Evolutionary conservation across 305 asterid genomes (phyloP), one percentile per base, ranked within the genome.

Genomic region (Fraxinus ornus): DNA sequence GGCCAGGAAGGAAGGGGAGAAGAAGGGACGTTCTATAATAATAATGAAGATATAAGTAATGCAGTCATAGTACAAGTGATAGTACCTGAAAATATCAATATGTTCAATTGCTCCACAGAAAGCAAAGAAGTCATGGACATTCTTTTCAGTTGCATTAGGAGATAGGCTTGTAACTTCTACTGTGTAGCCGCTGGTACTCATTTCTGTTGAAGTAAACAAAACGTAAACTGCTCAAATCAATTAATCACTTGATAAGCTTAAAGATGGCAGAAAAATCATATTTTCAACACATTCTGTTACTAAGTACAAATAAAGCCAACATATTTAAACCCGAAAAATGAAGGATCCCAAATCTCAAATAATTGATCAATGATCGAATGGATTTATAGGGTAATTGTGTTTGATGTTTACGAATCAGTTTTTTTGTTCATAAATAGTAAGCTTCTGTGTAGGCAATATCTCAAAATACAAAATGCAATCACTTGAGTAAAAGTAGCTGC

Each of bases 61-160:
- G 22, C 6, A 9, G 28, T 32, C 13, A 19, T 47, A 60, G 70
- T 28, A 9, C 72, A 75, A 36, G 5, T 77, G 21, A 60, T 62
- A 66, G 79, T 81, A 95, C 99, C 99, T 96, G 90, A 91, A 89
- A 77, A 96, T 87, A 37, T 96, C 99, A 15, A 96, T 93, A 86
- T 94, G 97, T 35, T 96, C 95, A 75, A 96, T 94, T 75, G 90
- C 85, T 80, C 99, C 98, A 85, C 98, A 96, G 88, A 96, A 91
- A 76, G 92, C 91, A 66, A 96, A 94, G 86, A 96, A 96, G 83
- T 94, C 97, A 79, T 85, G 83, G 74, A 96, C 91, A 81, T 94
- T 95, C 89, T 94, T 94, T 89, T 94, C 99, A 7, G 91, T 86
- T 17, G 91, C 94, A 80, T 81, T 85, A 35, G 99, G 93, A 26